Conservation (phyloP, 352 stramenopile species). For the Globisporangium carolinianum region DNA sequence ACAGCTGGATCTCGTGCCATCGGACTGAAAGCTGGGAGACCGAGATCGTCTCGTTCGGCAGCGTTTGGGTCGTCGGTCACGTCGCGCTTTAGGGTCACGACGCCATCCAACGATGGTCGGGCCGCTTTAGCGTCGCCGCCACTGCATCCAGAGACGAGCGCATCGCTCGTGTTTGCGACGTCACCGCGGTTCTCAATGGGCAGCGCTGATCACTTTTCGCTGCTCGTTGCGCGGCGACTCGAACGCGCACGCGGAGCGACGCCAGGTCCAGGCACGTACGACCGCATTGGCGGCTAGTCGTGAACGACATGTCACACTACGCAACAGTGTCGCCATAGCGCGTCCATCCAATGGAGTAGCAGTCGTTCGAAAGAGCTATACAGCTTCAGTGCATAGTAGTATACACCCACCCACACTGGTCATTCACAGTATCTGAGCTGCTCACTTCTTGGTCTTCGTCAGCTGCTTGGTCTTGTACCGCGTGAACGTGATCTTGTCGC, state of each 20-base stretch:
- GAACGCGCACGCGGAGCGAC: slow-evolving; percentile 14
- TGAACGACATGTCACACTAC: too few relatives aligned
- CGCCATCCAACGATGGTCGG: background rate
- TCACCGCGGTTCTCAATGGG: slow-evolving; percentile 20
- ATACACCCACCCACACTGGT: background rate
- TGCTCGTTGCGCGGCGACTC: slow-evolving; percentile 21
- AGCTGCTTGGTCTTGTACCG: slow-evolving; percentile 47
- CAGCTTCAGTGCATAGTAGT: too few relatives aligned
- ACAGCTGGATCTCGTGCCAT: too few relatives aligned
- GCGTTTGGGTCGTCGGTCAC: slow-evolving; percentile 26
- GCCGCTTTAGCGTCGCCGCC: background rate
- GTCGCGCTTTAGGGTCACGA: slow-evolving; percentile 19
- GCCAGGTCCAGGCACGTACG: slow-evolving; percentile 31
- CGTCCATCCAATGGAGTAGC: too few relatives aligned
- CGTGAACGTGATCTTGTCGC: slow-evolving; percentile 63
- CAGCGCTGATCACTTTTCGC: slow-evolving; percentile 31
- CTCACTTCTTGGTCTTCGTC: slow-evolving; percentile 38
- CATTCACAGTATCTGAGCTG: too few relatives aligned
- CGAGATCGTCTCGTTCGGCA: too few relatives aligned
- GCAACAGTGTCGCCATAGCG: too few relatives aligned
- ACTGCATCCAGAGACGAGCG: slow-evolving; percentile 23
- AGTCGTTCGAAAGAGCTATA: too few relatives aligned
- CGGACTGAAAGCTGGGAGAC: too few relatives aligned
- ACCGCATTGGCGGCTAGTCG: slow-evolving; percentile 21
- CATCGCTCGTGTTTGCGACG: slow-evolving; percentile 8